Base-by-base conservation (phyloP, 106 monocot genomes). In the Platanthera zijinensis region DNA sequence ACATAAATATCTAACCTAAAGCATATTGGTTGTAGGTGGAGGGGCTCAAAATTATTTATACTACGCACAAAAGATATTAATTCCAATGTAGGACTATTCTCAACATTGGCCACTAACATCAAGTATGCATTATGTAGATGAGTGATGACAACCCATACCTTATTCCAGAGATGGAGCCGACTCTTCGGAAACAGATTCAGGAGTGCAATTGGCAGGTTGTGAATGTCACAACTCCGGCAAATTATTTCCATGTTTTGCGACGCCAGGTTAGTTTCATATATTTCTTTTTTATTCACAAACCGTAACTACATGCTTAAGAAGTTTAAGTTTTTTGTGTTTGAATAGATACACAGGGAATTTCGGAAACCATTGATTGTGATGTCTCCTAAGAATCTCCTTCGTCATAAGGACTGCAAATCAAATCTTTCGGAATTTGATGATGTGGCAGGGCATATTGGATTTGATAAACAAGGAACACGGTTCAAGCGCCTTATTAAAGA, bases 151-250 rank as follows among this genome's bases (percentile, higher is more conserved):
- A 95, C 78, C 90, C 95, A 28, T 88, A 85, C 50, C 74, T 81
- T 50, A 95, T 95, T 72, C 95, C 95, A 25, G 95, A 92, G 82
- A 95, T 95, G 95, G 95, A 95, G 25, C 88, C 95, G 53, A 95
- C 95, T 30, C 79, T 90, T 9, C 32, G 92, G 75, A 95, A 88
- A 68, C 95, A 95, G 80, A 95, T 95, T 54, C 95, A 95, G 79
- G 83, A 90, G 52, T 90, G 95, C 84, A 95, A 95, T 82, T 95
- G 95, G 95, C 95, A 95, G 79, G 80, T 95, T 59, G 92, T 92
- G 5, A 95, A 95, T 81, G 85, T 85, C 14, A 95, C 95, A 54
- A 95, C 95, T 47, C 95, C 95, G 30, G 95, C 95, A 67, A 95
- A 95, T 64, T 95, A 95, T 75, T 95, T 95, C 81, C 95, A 95